Conservation (phyloP, 2,329 filamentous ascomycete genomes). For the Lithohypha guttulata region DNA sequence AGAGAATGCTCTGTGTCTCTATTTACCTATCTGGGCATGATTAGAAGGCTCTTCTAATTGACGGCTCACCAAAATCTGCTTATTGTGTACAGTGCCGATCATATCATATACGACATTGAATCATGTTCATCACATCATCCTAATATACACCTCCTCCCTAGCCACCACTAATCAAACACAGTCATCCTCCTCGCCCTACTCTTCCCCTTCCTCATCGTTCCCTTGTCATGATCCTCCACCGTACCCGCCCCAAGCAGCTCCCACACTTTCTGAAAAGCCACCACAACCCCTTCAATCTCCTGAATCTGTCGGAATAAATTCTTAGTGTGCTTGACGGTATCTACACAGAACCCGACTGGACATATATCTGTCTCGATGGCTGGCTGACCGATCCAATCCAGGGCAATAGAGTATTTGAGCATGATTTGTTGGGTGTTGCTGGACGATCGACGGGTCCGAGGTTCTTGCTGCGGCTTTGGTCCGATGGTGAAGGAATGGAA, state of each 20-base stretch:
- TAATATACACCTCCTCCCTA: conserved; percentile 3
- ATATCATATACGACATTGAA: too few species aligned
- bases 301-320: conserved; percentile 16
- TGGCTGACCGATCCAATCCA: conserved; percentile 17
- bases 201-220: conserved; percentile 5
- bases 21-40: too few species aligned
- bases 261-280: conserved; percentile 14
- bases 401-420: conserved; percentile 16
- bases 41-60: too few species aligned
- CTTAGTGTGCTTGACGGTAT: conserved; percentile 11
- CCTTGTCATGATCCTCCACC: conserved; percentile 8
- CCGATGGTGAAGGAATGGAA: conserved; percentile 6
- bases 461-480: not conserved
- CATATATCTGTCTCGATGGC: conserved; percentile 12
- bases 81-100: too few species aligned
- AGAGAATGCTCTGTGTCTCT: too few species aligned
- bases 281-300: conserved; percentile 11
- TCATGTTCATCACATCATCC: too few species aligned
- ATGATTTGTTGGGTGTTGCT: conserved; percentile 13
- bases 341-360: conserved; percentile 11
- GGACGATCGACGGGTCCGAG: conserved; percentile 2
- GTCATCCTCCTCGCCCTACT: conserved; percentile 8
- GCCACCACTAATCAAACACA: conserved; percentile 6
- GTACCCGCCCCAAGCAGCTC: conserved; percentile 11
- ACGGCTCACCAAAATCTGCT: too few species aligned